Evolutionary conservation across 805 yeast species (phyloP).

Genomic region (Geotrichum ghanense): DNA sequence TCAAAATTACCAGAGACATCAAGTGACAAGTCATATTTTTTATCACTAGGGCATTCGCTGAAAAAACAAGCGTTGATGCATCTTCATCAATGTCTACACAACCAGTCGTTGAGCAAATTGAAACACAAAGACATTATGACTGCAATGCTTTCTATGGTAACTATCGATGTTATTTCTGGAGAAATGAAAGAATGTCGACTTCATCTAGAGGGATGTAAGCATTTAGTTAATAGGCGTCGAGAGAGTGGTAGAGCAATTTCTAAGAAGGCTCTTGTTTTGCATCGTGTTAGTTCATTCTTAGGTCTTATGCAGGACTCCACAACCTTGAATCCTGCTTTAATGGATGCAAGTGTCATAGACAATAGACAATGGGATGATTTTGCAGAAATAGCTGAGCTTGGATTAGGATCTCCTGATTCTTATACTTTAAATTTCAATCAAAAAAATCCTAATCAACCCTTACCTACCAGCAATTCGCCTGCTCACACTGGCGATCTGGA

Average conservation of each 20-base stretch:
- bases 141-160: slow-evolving; percentile 76
- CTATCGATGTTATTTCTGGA: slow-evolving; percentile 85
- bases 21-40: slow-evolving; percentile 54
- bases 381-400: slow-evolving; percentile 3
- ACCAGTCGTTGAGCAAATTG: slow-evolving; percentile 37
- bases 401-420: neutral
- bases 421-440: slow-evolving; percentile 2
- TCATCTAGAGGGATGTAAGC: slow-evolving; percentile 67
- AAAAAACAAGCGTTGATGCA: slow-evolving; percentile 65
- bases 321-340: slow-evolving; percentile 24
- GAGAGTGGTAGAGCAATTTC: slow-evolving; percentile 52
- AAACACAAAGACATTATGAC: slow-evolving; percentile 77
- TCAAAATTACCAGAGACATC: slow-evolving; percentile 59
- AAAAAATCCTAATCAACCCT: neutral
- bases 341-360: slow-evolving; percentile 6
- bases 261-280: slow-evolving; percentile 65
- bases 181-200: slow-evolving; percentile 76
- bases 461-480: slow-evolving; percentile 5
- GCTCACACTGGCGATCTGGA: slow-evolving; percentile 8
- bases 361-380: slow-evolving; percentile 14
- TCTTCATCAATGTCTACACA: slow-evolving; percentile 45
- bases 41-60: slow-evolving; percentile 61
- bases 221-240: slow-evolving; percentile 61
- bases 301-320: slow-evolving; percentile 73
- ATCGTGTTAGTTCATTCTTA: slow-evolving; percentile 65